Conservation (phyloP, 106 monocot species). For the Dendrobium catenatum region DNA sequence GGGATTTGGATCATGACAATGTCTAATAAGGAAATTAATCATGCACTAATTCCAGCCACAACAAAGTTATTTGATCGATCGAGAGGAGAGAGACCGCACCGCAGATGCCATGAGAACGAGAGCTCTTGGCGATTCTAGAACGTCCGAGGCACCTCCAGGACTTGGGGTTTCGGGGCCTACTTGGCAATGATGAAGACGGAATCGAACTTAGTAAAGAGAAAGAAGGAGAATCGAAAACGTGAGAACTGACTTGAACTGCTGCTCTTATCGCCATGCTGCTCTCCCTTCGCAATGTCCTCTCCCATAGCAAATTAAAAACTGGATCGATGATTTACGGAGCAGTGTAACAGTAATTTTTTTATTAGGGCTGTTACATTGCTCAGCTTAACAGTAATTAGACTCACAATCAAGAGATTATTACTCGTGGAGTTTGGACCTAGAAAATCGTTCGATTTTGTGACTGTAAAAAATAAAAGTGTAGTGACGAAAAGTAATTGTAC, state of each 20-base stretch:
- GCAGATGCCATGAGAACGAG: neutral
- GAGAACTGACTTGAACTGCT: neutral
- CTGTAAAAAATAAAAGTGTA: too few species aligned
- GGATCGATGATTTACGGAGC: too few species aligned
- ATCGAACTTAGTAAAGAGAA: neutral
- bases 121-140: neutral
- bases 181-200: neutral
- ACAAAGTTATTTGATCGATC: neutral
- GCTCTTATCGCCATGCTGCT: neutral
- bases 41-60: neutral
- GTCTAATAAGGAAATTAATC: neutral
- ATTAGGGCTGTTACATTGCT: too few species aligned
- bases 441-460: too few species aligned
- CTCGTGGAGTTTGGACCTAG: too few species aligned
- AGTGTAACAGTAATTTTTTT: too few species aligned
- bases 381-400: too few species aligned
- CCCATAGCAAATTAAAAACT: too few species aligned
- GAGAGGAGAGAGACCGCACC: neutral
- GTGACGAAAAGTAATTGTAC: too few species aligned
- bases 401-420: too few species aligned
- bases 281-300: too few species aligned
- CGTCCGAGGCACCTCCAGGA: neutral
- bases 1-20: neutral
- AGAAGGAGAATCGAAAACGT: neutral
- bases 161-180: neutral